Evolutionary conservation across 345 rosid genomes (phyloP), one percentile per base, ranked within the genome.

Genomic region (Brassica rapa): DNA sequence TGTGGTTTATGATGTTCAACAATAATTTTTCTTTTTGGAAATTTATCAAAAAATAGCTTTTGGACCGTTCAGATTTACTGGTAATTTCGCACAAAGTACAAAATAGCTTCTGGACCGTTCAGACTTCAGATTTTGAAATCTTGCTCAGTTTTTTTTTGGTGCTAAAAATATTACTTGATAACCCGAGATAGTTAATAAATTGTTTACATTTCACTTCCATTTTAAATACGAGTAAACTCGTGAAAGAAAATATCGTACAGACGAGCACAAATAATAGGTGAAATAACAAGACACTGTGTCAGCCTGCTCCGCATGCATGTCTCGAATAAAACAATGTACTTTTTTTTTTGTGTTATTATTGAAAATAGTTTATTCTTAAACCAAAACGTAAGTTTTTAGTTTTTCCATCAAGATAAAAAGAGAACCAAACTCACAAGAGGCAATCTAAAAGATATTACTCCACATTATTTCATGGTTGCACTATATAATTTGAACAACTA

Each of bases 211-310:
- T 55, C 6, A 64, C 30, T 35, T 3, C 25, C 41, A 23, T 25
- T 39, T 61, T 3, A 12, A 16, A 60, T 6, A 71, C 64, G 77
- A 66, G 73, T 21, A 78, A 72, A 66, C 77, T 72, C 69, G 69
- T 72, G 69, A 43, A 39, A 56, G 32, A 57, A 25, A 78, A 66
- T 72, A 78, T 59, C 77, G 71, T 78, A 66, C 82, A 62, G 63
- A 78, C 77, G 66, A 12, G 30, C 27, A 49, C 12, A 68, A 68
- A 72, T 16, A 19, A 65, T 39, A 29, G 6, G 46, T 29, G 29
- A 71, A 29, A 66, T 21, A 71, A 78, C 62, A 72, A 71, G 72
- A 71, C 72, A 78, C 49, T 77, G 61, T 30, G 4, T 64, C 5
- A 8, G 53, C 53, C 62, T 65, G 60, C 55, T 39, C 67, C 57